These are phyloP conservation scores for Cyanodermella asteris DNA, from an alignment of 2,329 filamentous ascomycete genomes.

Conservation along the genomic window DNA sequence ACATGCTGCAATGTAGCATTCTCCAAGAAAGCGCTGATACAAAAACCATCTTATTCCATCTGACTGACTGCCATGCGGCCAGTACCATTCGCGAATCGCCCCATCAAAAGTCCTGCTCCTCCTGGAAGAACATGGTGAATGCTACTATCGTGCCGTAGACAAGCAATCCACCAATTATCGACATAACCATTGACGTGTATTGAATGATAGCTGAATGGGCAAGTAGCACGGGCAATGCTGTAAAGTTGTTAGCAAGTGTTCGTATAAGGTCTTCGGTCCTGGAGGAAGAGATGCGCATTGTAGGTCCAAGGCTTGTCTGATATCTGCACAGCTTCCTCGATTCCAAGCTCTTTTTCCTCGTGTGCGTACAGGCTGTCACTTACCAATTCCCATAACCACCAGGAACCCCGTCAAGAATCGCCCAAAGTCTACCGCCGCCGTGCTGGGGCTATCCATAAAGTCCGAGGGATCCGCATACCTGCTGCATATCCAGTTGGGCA, in stretches of 20 bases:
- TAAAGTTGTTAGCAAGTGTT: slow-evolving; percentile 3
- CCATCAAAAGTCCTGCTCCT: slow-evolving; percentile 77
- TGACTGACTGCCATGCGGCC: too few species aligned
- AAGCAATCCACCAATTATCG: slow-evolving; percentile 69
- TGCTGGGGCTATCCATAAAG: slow-evolving; percentile 70
- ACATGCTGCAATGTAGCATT: too few species aligned
- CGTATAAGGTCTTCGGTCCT: not conserved
- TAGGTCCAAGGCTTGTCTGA: too few species aligned
- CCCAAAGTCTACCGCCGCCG: slow-evolving; percentile 75
- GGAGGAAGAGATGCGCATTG: slow-evolving; percentile 1
- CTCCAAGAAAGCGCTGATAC: too few species aligned
- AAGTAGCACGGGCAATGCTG: slow-evolving; percentile 71
- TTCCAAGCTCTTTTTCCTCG: not conserved
- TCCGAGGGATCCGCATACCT: slow-evolving; percentile 84
- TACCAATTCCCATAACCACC: slow-evolving; percentile 92
- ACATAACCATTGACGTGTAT: slow-evolving; percentile 81
- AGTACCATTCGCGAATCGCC: too few species aligned
- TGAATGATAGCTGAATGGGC: slow-evolving; percentile 71
- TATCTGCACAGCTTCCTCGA: too few species aligned
- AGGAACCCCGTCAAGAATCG: slow-evolving; percentile 88
- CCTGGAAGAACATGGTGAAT: slow-evolving; percentile 95
- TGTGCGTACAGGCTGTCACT: not conserved
- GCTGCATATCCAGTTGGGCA: slow-evolving; percentile 91
- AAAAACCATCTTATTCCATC: too few species aligned
- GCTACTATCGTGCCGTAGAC: slow-evolving; percentile 98